phyloP scores from a whole-genome alignment of 352 stramenopile species.

The Pythium aphanidermatum region DNA sequence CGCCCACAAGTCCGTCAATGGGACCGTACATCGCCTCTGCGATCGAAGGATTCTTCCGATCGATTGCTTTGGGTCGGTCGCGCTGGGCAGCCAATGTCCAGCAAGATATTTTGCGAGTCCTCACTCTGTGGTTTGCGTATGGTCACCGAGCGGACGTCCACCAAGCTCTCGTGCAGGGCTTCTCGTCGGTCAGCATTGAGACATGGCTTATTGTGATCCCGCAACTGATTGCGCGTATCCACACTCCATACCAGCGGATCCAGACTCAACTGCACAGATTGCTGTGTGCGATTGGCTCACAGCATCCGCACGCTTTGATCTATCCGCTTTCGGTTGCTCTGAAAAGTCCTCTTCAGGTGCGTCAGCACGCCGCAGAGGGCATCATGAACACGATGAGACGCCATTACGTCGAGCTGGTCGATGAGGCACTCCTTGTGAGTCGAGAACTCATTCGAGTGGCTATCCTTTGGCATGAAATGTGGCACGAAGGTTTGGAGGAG shows the following conservation, averaged over 20 bases:
- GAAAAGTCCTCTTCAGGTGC: slow-evolving; percentile 91
- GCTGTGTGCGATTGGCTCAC: slow-evolving; percentile 91
- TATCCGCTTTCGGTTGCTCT: slow-evolving; percentile 98
- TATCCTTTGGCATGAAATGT: slow-evolving; percentile 99
- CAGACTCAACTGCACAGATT: slow-evolving; percentile 76
- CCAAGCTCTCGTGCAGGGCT: slow-evolving; percentile 69
- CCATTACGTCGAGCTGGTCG: slow-evolving; percentile 95
- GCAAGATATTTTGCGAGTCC: slow-evolving; percentile 97
- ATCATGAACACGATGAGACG: slow-evolving; percentile 94
- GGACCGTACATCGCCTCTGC: slow-evolving; percentile 89
- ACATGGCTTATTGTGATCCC: slow-evolving; percentile 99
- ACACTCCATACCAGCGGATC: slow-evolving; percentile 74
- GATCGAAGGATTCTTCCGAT: slow-evolving; percentile 97
- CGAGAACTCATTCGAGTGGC: slow-evolving; percentile 98
- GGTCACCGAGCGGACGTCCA: slow-evolving; percentile 90
- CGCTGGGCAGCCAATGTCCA: slow-evolving; percentile 89
- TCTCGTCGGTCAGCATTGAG: slow-evolving; percentile 94
- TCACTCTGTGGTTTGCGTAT: slow-evolving; percentile 99
- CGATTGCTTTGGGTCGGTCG: slow-evolving; percentile 95
- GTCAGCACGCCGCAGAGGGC: slow-evolving; percentile 89
- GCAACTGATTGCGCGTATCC: slow-evolving; percentile 93
- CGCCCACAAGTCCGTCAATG: slow-evolving; percentile 31
- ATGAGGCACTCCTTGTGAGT: slow-evolving; percentile 95
- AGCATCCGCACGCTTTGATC: slow-evolving; percentile 98
- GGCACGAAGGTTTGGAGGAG: slow-evolving; percentile 97